Conservation (phyloP, 2,329 filamentous ascomycete species). For the Ophiostoma himal-ulmi region DNA sequence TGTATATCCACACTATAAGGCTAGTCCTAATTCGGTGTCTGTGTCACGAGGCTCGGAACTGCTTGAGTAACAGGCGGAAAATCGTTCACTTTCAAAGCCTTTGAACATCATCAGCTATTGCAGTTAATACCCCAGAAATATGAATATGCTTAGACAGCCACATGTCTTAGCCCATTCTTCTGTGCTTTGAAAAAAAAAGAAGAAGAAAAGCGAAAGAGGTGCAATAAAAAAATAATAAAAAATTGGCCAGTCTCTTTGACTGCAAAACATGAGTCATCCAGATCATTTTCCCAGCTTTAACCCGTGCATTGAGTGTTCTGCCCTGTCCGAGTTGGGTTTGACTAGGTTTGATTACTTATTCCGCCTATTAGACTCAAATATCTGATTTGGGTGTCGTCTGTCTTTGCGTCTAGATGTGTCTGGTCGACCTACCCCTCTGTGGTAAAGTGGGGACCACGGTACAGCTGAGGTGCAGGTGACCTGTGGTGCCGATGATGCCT, state of each 20-base stretch:
- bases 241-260: not conserved
- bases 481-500: not conserved
- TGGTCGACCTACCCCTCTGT: conserved; percentile 10
- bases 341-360: not conserved
- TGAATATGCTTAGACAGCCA: not conserved
- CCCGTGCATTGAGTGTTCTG: not conserved
- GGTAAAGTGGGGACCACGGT: not conserved
- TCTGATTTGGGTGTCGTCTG: not conserved
- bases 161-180: not conserved
- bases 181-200: no score
- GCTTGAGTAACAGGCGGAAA: no score
- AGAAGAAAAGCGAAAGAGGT: not conserved
- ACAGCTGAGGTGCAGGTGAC: conserved; percentile 2
- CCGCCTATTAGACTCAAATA: no score
- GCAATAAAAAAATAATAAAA: no score
- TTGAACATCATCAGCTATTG: no score
- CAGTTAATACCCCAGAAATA: no score
- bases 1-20: not conserved
- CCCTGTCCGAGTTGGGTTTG: not conserved
- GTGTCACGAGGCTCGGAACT: not conserved
- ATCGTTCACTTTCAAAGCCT: no score
- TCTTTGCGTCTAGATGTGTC: not conserved
- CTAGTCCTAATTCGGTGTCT: not conserved
- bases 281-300: not conserved
- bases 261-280: not conserved